phyloP scores from a whole-genome alignment of 225 moss, liverwort and hornwort species.

The Straminergon stramineum region DNA sequence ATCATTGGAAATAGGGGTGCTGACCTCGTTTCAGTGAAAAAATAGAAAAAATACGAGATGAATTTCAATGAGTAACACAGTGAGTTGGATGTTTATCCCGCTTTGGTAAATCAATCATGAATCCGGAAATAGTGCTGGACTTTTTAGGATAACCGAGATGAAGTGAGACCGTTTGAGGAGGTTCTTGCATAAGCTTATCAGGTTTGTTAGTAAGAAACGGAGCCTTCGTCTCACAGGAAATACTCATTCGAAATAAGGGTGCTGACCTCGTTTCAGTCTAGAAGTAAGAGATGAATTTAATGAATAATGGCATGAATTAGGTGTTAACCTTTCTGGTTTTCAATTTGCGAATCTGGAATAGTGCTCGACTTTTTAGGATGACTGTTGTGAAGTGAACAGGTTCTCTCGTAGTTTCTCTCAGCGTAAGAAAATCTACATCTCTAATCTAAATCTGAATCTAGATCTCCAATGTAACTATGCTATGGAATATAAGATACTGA shows the following conservation, averaged over 20 bases:
- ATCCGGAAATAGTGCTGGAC: background rate
- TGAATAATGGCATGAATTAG: background rate
- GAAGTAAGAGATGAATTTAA: background rate
- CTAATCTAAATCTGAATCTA: background rate
- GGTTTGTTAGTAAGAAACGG: background rate
- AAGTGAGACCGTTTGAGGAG: background rate
- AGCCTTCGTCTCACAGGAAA: background rate
- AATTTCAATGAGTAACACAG: no score
- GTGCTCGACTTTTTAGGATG: background rate
- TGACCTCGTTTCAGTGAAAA: background rate
- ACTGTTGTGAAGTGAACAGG: background rate
- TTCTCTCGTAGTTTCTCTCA: background rate
- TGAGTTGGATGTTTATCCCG: background rate
- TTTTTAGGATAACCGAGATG: background rate
- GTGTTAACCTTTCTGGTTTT: background rate
- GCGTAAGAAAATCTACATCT: background rate
- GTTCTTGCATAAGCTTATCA: background rate
- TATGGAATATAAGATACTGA: background rate
- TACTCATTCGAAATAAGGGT: background rate
- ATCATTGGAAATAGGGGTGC: background rate
- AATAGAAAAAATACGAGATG: no score
- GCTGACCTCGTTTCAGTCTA: background rate
- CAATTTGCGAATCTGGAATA: background rate
- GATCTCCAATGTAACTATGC: background rate
- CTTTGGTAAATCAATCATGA: background rate